phyloP scores from a whole-genome alignment of 2,329 filamentous ascomycete genomes.

The Purpureocillium lavendulum region DNA sequence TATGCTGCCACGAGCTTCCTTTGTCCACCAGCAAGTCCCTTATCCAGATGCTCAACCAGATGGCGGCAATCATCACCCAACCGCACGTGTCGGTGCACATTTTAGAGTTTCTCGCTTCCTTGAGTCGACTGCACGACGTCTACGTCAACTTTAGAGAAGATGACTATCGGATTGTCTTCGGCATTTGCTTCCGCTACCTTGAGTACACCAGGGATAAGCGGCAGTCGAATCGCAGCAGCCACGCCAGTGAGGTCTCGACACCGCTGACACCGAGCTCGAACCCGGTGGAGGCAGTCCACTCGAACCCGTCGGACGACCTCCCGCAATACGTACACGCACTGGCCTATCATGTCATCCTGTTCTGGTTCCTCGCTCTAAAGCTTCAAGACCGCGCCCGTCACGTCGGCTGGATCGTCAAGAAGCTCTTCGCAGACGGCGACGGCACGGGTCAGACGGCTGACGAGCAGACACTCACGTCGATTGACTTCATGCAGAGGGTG shows the following conservation, averaged over 20 bases:
- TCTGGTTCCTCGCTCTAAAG: slow-evolving; percentile 91
- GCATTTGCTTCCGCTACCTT: slow-evolving; percentile 87
- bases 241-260: slow-evolving; percentile 32
- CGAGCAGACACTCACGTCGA: slow-evolving; percentile 86
- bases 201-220: slow-evolving; percentile 73
- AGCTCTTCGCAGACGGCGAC: slow-evolving; percentile 70
- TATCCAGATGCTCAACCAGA: slow-evolving; percentile 79
- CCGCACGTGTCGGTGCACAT: slow-evolving; percentile 89
- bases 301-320: slow-evolving; percentile 55
- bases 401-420: slow-evolving; percentile 84
- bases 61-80: slow-evolving; percentile 94
- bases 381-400: slow-evolving; percentile 75
- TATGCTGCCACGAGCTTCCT: slow-evolving; percentile 92
- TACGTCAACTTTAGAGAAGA: slow-evolving; percentile 86
- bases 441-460: slow-evolving; percentile 66
- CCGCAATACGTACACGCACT: slow-evolving; percentile 91
- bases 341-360: slow-evolving; percentile 90
- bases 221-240: slow-evolving; percentile 36
- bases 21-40: slow-evolving; percentile 78
- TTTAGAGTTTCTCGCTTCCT: slow-evolving; percentile 83
- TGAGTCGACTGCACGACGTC: slow-evolving; percentile 75
- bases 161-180: slow-evolving; percentile 90
- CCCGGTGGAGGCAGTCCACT: slow-evolving; percentile 12
- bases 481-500: slow-evolving; percentile 90
- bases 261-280: slow-evolving; percentile 12